A percentile compares a stretch with the other conserved stretches of the same genome.
phyloP scores from a whole-genome alignment of 169 alveolate genomes.

The Ichthyophthirius multifiliis region DNA sequence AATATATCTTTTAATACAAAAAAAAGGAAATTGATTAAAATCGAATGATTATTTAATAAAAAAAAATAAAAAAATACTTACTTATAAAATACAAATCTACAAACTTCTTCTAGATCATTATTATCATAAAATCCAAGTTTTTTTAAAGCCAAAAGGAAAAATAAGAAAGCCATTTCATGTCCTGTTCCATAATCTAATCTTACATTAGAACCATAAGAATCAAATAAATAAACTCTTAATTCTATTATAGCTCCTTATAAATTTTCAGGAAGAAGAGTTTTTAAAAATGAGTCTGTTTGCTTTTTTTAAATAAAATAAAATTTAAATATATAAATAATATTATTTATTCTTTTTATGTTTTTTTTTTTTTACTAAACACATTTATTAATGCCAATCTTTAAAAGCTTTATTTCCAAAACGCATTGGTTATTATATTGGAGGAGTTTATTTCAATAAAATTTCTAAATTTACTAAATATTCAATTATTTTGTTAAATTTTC shows the following conservation, averaged over 20 bases:
- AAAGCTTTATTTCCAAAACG: conserved; percentile 92
- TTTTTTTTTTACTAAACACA: conserved; percentile 4
- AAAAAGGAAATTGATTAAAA: background rate
- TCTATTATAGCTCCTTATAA: conserved; percentile 57
- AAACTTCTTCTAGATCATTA: conserved; percentile 53
- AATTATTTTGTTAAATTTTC: conserved; percentile 16
- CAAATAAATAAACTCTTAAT: conserved; percentile 65
- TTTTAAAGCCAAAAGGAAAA: conserved; percentile 57
- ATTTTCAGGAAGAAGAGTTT: conserved; percentile 13
- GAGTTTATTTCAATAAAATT: conserved; percentile 66
- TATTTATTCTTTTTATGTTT: background rate
- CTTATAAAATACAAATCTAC: conserved; percentile 55
- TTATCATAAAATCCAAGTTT: conserved; percentile 56
- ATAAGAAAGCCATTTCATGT: conserved; percentile 79
- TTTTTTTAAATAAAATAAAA: conserved; percentile 25
- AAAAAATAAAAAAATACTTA: background rate
- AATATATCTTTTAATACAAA: conserved; percentile 84
- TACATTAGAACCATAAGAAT: conserved; percentile 80
- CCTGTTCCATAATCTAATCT: conserved; percentile 89
- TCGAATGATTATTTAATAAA: conserved; percentile 18
- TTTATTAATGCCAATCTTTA: conserved; percentile 80
- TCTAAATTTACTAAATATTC: conserved; percentile 55
- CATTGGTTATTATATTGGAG: conserved; percentile 86
- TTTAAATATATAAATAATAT: conserved; percentile 10
- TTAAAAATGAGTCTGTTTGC: conserved; percentile 17